A percentile compares a stretch with the other conserved stretches of the same genome.
These are phyloP conservation scores for Pseudopithomyces chartarum DNA, from an alignment of 2,329 filamentous ascomycete genomes.

Conservation along the genomic window DNA sequence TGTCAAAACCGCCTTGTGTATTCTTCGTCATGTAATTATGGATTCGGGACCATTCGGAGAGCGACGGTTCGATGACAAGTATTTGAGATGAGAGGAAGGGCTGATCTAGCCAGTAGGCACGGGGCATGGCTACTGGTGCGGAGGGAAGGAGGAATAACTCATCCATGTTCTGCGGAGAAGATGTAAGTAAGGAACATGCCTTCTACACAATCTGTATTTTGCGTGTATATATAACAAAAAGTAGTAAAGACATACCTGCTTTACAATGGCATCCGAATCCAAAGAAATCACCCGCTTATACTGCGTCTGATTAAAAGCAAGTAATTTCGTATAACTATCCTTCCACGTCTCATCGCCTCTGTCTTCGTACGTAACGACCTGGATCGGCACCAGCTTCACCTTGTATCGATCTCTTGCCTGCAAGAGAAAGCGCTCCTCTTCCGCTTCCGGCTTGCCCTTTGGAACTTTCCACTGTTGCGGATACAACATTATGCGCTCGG, in stretches of 20 bases:
- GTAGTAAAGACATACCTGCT: constrained; percentile 29
- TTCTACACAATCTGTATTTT: neutral
- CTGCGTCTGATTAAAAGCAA: constrained; percentile 67
- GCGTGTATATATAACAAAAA: neutral
- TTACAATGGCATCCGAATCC: constrained; percentile 65
- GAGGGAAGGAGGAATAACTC: constrained; percentile 68
- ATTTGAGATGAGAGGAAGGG: constrained; percentile 59
- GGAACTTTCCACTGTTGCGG: constrained; percentile 15
- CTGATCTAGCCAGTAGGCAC: constrained; percentile 67
- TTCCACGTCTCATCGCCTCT: constrained; percentile 58
- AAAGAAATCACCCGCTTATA: constrained; percentile 60
- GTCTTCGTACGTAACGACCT: constrained; percentile 33
- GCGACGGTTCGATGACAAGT: constrained; percentile 63
- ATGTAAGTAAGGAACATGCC: neutral
- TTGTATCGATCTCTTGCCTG: constrained; percentile 51
- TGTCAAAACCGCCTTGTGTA: constrained; percentile 54
- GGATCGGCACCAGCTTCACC: constrained; percentile 51
- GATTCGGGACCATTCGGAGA: constrained; percentile 50
- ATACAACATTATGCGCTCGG: constrained; percentile 9
- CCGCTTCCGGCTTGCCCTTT: neutral
- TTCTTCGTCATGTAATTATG: constrained; percentile 19
- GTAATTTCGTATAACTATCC: constrained; percentile 66
- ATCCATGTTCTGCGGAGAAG: constrained; percentile 56
- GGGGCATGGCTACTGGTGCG: constrained; percentile 65
- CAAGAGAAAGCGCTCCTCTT: constrained; percentile 46